Evolutionary conservation across 805 yeast genomes (phyloP), one percentile per base, ranked within the genome.

Genomic region (Barnettozyma sucrosica): DNA sequence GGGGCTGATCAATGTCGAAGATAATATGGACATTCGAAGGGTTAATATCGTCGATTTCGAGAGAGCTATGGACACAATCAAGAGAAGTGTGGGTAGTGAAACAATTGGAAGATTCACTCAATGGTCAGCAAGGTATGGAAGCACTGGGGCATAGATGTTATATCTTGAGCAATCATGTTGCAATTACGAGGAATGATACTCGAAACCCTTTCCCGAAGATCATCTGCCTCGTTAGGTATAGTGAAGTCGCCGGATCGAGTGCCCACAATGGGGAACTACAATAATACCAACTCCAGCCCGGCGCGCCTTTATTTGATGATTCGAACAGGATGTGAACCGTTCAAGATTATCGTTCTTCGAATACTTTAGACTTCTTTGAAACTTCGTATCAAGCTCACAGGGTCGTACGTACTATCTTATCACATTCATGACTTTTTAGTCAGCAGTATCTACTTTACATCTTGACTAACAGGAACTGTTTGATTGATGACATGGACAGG

Each of bases 81-180:
- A 95, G 51, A 96, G 96, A 4, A 85, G 95, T 58, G 98, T 93
- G 5, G 83, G 92, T 5, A 71, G 72, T 41, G 95, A 88, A 55
- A 95, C 96, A 1, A 69, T 93, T 41, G 67, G 69, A 36, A 79
- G 79, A 56, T 92, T 88, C 66, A 97, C 88, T 58, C 81, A 85
- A 39, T 92, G 99, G 99, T 92, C 96, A 2, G 63, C 69, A 23
- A 72, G 79, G 58, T 92, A 80, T 64, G 97, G 97, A 1, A 87
- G 96, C 11, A 84, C 92, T 7, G 96, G 96, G 10, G 93, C 85
- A 7, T 87, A 24, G 11, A 6, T 3, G 14, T 14, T 11, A 4
- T 28, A 28, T 16, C 32, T 4, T 3, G n/a, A 9, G 16, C 11
- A 4, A 11, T 28, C 16, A 3, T 14, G 6, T 28, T 28, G 32